Percentiles rank a stretch among this genome's conserved stretches.
Conservation (phyloP, 176 grass and related monocot species). For the Zizania latifolia region DNA sequence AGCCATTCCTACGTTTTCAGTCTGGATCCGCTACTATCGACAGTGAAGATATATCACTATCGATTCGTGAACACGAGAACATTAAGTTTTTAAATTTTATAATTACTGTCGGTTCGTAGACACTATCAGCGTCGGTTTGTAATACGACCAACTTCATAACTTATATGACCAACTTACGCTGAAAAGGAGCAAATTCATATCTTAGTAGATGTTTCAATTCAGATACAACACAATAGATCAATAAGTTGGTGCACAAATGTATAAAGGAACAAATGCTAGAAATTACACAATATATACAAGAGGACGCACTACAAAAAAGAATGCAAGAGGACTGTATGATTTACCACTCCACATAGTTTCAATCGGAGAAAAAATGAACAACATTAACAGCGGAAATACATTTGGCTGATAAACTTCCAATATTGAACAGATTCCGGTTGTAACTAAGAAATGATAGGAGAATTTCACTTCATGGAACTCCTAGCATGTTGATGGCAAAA, state of each 20-base stretch:
- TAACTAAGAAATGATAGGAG: neutral
- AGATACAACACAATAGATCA: neutral
- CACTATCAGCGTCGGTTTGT: too few species aligned
- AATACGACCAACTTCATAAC: too few species aligned
- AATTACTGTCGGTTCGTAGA: too few species aligned
- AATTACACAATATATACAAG: neutral
- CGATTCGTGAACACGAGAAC: too few species aligned
- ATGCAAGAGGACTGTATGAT: neutral
- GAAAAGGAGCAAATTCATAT: neutral
- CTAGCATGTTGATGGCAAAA: constrained; percentile 27
- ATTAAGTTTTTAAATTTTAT: too few species aligned
- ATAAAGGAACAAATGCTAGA: neutral
- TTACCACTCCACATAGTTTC: neutral
- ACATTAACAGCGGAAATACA: neutral
- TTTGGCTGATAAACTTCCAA: neutral
- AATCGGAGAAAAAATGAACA: neutral
- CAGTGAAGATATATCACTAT: too few species aligned
- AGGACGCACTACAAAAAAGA: neutral
- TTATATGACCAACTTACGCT: neutral
- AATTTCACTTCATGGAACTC: neutral
- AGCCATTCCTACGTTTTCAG: too few species aligned
- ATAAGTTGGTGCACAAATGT: neutral
- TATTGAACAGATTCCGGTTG: neutral
- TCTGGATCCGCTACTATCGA: too few species aligned
- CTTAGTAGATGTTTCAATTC: neutral